phyloP scores from a whole-genome alignment of 805 yeast species.

The Monosporozyma aerobia region DNA sequence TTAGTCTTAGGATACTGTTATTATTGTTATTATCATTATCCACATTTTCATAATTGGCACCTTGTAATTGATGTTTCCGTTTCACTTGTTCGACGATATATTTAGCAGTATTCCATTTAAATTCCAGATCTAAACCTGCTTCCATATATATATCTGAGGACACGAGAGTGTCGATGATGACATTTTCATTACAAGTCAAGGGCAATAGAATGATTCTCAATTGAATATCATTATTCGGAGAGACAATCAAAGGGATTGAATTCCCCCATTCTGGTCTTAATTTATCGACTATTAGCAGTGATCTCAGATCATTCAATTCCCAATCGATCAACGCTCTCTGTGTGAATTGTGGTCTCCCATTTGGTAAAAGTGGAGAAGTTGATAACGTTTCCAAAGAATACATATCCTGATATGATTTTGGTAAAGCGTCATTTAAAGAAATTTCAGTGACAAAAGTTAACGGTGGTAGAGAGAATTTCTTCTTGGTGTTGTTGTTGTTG shows the following conservation, averaged over 20 bases:
- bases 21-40: too few relatives aligned
- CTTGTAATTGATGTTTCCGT: conserved; percentile 34
- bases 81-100: conserved; percentile 54
- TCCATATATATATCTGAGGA: conserved; percentile 56
- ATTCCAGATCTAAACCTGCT: conserved; percentile 44
- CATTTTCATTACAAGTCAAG: conserved; percentile 39
- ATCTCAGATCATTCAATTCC: conserved; percentile 61
- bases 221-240: conserved; percentile 22
- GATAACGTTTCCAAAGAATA: conserved; percentile 47
- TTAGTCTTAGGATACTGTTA: conserved; percentile 29
- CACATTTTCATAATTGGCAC: conserved; percentile 19
- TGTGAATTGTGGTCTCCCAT: conserved; percentile 57
- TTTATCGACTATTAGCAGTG: conserved; percentile 46
- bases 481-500: too few relatives aligned
- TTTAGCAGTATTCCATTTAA: conserved; percentile 50
- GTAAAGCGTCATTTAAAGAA: conserved; percentile 43
- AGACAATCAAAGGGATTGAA: conserved; percentile 37
- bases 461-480: conserved; percentile 2
- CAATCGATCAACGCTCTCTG: conserved; percentile 57
- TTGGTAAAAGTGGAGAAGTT: conserved; percentile 36
- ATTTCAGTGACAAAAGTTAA: conserved; percentile 18
- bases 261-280: conserved; percentile 50
- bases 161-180: conserved; percentile 41
- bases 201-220: conserved; percentile 41
- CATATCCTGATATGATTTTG: conserved; percentile 43